These are phyloP conservation scores for Cercospora berteroae DNA, from an alignment of 2,329 filamentous ascomycete genomes.

Conservation along the genomic window DNA sequence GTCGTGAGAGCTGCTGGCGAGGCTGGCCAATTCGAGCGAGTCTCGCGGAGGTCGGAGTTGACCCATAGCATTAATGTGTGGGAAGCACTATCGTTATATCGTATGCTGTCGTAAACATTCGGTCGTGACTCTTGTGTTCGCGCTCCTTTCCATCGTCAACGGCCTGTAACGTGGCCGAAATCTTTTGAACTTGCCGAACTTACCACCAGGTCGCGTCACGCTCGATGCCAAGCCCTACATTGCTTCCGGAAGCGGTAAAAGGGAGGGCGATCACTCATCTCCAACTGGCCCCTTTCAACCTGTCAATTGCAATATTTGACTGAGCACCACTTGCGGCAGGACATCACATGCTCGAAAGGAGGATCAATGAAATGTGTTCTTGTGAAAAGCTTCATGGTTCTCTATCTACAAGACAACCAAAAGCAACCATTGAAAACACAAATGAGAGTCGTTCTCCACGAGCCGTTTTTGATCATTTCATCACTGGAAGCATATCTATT, in stretches of 20 bases:
- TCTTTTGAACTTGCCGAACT: neutral
- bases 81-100: neutral
- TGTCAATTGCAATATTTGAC: neutral
- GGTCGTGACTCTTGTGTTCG: neutral
- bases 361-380: neutral
- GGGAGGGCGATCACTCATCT: neutral
- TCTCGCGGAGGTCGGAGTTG: slow-evolving; percentile 61
- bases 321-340: neutral
- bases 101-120: slow-evolving; percentile 7
- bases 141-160: slow-evolving; percentile 5
- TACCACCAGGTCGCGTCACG: neutral
- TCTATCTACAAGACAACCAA: slow-evolving; percentile 24
- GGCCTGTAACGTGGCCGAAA: neutral
- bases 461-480: slow-evolving; percentile 19
- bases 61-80: slow-evolving; percentile 7
- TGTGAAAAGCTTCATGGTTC: slow-evolving; percentile 23
- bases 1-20: slow-evolving; percentile 72
- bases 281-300: neutral
- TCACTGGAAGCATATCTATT: slow-evolving; percentile 18
- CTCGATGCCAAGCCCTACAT: neutral
- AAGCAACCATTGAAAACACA: slow-evolving; percentile 22
- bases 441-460: slow-evolving; percentile 27
- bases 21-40: slow-evolving; percentile 91
- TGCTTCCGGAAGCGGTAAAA: neutral
- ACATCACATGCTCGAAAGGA: neutral